These are phyloP conservation scores for Neurospora sp. DNA, from an alignment of 2,329 filamentous ascomycete species.

Conservation along the genomic window DNA sequence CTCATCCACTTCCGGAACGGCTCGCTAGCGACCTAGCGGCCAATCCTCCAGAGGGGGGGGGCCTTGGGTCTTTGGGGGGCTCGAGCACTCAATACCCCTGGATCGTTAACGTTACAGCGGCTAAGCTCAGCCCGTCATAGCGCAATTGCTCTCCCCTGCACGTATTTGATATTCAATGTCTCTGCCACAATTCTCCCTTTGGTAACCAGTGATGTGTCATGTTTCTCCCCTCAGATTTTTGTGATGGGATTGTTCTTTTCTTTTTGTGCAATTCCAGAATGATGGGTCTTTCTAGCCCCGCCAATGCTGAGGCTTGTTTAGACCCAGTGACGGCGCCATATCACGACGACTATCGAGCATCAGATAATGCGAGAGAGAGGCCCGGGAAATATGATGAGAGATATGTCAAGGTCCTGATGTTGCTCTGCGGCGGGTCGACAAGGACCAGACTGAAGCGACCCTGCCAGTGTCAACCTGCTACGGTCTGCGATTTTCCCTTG, in stretches of 20 bases:
- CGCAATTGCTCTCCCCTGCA: background rate
- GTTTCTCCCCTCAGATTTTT: background rate
- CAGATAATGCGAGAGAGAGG: background rate
- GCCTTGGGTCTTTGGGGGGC: background rate
- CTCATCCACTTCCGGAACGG: background rate
- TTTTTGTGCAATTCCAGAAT: background rate
- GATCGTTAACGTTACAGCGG: background rate
- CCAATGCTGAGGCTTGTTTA: background rate
- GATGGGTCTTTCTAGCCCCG: background rate
- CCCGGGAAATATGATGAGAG: background rate
- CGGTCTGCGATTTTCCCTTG: background rate
- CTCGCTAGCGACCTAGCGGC: background rate
- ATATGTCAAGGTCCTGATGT: background rate
- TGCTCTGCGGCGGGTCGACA: background rate
- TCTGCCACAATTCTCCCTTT: background rate
- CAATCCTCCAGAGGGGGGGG: background rate
- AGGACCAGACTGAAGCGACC: background rate
- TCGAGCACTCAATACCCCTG: background rate
- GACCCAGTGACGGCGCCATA: background rate
- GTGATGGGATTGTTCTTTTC: background rate
- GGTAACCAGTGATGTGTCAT: background rate
- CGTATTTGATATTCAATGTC: background rate
- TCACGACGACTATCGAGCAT: background rate
- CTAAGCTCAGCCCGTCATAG: background rate
- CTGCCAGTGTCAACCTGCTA: background rate